Base-by-base conservation (phyloP, 129 eudicot genomes). In the Saposhnikovia divaricata region DNA sequence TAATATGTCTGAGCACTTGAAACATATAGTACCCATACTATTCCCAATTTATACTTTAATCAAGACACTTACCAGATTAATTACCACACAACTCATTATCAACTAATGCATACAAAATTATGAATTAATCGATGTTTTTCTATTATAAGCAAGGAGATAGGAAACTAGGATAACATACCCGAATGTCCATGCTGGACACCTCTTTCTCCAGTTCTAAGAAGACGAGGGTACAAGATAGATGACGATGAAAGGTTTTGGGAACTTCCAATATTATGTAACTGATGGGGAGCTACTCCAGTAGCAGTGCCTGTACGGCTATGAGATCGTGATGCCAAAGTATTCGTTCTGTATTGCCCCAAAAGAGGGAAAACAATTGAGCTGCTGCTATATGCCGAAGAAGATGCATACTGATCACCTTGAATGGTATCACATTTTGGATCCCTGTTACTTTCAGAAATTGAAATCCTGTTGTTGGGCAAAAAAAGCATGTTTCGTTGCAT, bases 111-210 rank as follows among this genome's bases (percentile, higher is more conserved):
- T 10, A 68, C 43, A 31, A 68, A 31, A 68, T 55, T 19, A 57
- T 6, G 66, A 11, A 11, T 28, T 69, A 37, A 37, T 70, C 23
- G 0, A 14, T 34, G 16, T 34, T 37, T 37, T 38, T 8, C 25
- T 48, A 51, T 14, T 18, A 51, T 38, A 63, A 63, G 38, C 13
- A 11, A 28, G 66, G 46, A 69, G 47, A 66, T 44, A 23, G n/a
- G 74, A 9, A 50, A 76, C 28, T 34, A 39, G 73, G 4, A 72
- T 73, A 76, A 73, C 82, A 83, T 77, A 84, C 87, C 89, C 50
- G 85, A 77, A 80, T 78, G 68, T 70, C 80, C 85, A 68, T 79
- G 84, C 63, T 51, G 66, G 75, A 75, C 44, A 57, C 91, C 79
- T 72, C 80, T 59, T 40, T 79, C 83, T 77, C 76, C 65, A 31